These are phyloP conservation scores for Cicer chorassanicum DNA, from an alignment of 306 rosid genomes.

Conservation along the genomic window DNA sequence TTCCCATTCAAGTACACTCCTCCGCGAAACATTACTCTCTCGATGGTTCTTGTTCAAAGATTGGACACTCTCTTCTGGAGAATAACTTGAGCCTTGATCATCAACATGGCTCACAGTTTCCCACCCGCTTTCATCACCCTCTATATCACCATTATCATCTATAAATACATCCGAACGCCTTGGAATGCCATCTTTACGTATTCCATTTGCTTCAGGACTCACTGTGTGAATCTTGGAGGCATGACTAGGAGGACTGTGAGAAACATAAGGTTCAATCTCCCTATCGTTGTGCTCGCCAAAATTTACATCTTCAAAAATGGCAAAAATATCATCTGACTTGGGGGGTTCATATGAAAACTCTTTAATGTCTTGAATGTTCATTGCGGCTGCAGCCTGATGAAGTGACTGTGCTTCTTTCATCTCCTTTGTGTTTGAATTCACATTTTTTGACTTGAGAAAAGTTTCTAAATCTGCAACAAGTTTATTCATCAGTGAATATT, in stretches of 20 bases:
- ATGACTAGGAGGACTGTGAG: conserved; percentile 73
- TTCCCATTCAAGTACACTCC: conserved; percentile 80
- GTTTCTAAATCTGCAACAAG: conserved; percentile 78
- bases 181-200: conserved; percentile 52
- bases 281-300: conserved; percentile 69
- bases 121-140: conserved; percentile 98
- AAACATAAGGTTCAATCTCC: conserved; percentile 74
- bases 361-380: conserved; percentile 77
- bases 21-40: conserved; percentile 61
- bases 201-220: conserved; percentile 68
- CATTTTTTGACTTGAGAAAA: conserved; percentile 53
- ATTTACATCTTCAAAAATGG: conserved; percentile 78
- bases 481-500: conserved; percentile 83
- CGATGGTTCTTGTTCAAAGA: conserved; percentile 66
- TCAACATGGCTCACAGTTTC: conserved; percentile 92
- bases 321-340: conserved; percentile 72
- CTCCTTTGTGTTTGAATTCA: conserved; percentile 61
- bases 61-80: conserved; percentile 69
- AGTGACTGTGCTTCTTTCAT: conserved; percentile 68
- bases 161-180: conserved; percentile 52
- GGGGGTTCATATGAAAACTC: conserved; percentile 78
- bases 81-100: conserved; percentile 88
- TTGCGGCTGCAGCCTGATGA: conserved; percentile 69
- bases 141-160: conserved; percentile 76
- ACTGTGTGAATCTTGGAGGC: conserved; percentile 73